phyloP scores from a whole-genome alignment of 2,329 filamentous ascomycete species.

The Zymoseptoria tritici region DNA sequence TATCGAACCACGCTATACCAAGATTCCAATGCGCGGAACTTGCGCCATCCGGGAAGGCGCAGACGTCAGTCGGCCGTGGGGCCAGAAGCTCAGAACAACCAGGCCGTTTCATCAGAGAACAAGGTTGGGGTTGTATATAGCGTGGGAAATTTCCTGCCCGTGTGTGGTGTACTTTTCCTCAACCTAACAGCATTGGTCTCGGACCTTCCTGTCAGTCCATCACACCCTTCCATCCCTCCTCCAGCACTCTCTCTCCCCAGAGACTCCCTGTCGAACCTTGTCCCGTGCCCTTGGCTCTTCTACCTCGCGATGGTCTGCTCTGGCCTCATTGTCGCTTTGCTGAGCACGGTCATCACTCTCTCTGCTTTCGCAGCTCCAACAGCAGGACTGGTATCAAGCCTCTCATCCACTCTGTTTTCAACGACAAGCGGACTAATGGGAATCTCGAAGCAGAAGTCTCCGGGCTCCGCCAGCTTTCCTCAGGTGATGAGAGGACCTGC shows the following conservation, averaged over 20 bases:
- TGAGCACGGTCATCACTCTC: neutral
- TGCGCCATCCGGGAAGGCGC: neutral
- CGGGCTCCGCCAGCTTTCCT: neutral
- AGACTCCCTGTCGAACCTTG: neutral
- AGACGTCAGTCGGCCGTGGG: neutral
- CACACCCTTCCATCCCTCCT: neutral
- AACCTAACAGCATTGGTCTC: neutral
- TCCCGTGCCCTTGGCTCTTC: neutral
- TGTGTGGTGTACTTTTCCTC: neutral
- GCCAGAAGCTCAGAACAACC: neutral
- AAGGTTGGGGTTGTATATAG: neutral
- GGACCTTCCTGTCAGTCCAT: neutral
- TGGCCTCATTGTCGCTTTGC: neutral
- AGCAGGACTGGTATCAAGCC: neutral
- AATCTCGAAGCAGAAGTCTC: neutral
- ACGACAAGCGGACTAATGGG: neutral
- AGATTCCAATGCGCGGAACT: neutral
- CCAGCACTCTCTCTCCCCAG: neutral
- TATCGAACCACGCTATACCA: neutral
- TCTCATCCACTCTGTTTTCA: neutral
- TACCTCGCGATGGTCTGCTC: neutral
- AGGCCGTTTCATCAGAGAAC: neutral
- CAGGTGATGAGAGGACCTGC: neutral
- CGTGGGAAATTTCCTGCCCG: neutral
- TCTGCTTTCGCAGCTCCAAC: neutral